phyloP scores from a whole-genome alignment of 192 early-diverging fungal genomes.

The Backusella tuberculispora region DNA sequence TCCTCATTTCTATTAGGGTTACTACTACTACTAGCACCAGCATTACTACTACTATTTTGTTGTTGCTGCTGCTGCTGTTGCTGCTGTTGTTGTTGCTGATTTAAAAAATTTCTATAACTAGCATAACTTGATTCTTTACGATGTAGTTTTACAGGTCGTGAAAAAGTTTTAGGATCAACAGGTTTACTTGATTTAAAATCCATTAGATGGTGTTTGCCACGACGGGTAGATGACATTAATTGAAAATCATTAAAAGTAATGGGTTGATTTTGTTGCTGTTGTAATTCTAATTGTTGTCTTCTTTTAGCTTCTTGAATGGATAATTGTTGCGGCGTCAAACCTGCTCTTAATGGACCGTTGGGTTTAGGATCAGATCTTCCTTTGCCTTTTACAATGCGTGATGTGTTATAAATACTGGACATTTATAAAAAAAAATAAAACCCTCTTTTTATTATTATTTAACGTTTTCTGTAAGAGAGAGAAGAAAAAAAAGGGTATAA shows the following conservation, averaged over 20 bases:
- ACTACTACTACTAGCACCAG: background rate
- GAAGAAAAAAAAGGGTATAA: too few species aligned
- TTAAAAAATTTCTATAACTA: conserved; percentile 18
- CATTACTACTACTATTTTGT: background rate
- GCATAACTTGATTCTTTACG: conserved; percentile 43
- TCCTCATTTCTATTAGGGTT: background rate
- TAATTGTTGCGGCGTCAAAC: background rate
- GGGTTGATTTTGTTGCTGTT: conserved; percentile 19
- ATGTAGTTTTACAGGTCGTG: conserved; percentile 60
- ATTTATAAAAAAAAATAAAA: background rate
- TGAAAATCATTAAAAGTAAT: conserved; percentile 63
- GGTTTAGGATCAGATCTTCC: background rate
- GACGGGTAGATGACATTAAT: conserved; percentile 57
- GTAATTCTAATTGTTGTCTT: background rate
- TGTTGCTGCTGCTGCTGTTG: conserved; percentile 4
- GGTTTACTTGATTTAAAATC: conserved; percentile 60
- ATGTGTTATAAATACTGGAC: conserved; percentile 24
- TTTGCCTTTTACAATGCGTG: background rate
- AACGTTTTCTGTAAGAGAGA: too few species aligned
- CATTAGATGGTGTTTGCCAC: conserved; percentile 69
- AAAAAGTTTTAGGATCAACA: conserved; percentile 58
- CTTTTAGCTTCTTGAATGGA: background rate
- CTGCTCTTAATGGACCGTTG: background rate
- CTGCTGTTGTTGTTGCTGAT: background rate
- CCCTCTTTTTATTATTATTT: too few species aligned